These are phyloP conservation scores for Rhinocladiella similis DNA, from an alignment of 2,329 filamentous ascomycete species.

Conservation along the genomic window DNA sequence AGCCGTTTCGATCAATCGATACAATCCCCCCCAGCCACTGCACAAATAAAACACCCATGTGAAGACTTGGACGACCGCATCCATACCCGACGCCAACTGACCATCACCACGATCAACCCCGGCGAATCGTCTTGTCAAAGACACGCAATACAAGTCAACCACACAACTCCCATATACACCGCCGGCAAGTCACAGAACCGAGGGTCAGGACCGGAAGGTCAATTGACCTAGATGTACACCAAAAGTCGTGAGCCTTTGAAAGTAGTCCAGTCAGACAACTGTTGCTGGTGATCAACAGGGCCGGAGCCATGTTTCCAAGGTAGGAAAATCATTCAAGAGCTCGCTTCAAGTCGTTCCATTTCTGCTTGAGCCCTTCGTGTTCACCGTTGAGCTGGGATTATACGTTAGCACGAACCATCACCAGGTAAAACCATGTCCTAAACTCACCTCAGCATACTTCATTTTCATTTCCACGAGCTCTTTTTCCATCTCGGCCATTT, in stretches of 20 bases:
- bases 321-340: conserved; percentile 45
- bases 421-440: not conserved
- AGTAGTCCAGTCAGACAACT: too few relatives aligned
- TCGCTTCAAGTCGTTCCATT: conserved; percentile 71
- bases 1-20: not conserved
- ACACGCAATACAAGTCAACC: too few relatives aligned
- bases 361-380: conserved; percentile 72
- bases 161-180: too few relatives aligned
- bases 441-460: conserved; percentile 86
- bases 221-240: too few relatives aligned
- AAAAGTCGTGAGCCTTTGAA: too few relatives aligned
- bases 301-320: too few relatives aligned
- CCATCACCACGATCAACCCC: too few relatives aligned
- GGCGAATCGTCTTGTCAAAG: too few relatives aligned
- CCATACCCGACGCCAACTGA: not conserved
- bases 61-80: not conserved
- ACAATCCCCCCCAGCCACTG: not conserved
- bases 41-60: not conserved
- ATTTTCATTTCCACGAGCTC: conserved; percentile 92
- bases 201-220: too few relatives aligned
- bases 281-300: too few relatives aligned
- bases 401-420: not conserved
- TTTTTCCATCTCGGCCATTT: conserved; percentile 88
- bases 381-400: conserved; percentile 63
- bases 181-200: too few relatives aligned